Evolutionary conservation across 2,329 filamentous ascomycete species (phyloP).

Genomic region (Fonsecaea pedrosoi): DNA sequence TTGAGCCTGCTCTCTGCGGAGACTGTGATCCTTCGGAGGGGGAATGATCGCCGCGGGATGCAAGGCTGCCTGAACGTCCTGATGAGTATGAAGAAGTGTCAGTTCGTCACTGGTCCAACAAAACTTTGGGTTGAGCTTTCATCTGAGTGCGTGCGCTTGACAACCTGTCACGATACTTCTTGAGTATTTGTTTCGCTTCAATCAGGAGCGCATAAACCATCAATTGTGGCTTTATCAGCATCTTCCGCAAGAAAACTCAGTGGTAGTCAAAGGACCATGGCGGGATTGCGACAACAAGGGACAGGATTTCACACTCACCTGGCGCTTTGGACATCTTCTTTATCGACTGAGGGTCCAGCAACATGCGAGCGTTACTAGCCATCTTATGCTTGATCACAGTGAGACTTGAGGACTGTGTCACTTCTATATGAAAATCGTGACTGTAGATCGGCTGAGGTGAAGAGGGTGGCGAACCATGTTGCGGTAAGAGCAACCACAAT

Average conservation of each 20-base stretch:
- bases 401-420: neutral
- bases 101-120: neutral
- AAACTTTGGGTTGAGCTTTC: neutral
- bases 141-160: neutral
- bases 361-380: slow-evolving; percentile 51
- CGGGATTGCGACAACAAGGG: neutral
- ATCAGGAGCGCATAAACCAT: neutral
- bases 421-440: slow-evolving; percentile 9
- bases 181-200: neutral
- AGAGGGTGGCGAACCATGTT: slow-evolving; percentile 28
- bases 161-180: neutral
- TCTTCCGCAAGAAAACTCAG: neutral
- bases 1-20: neutral
- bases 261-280: neutral
- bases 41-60: neutral
- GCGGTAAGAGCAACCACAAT: neutral
- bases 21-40: slow-evolving; percentile 12
- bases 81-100: neutral
- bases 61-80: neutral
- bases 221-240: neutral
- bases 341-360: slow-evolving; percentile 53
- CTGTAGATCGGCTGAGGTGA: slow-evolving; percentile 14
- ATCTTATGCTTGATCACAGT: slow-evolving; percentile 25
- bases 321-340: slow-evolving; percentile 43
- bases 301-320: slow-evolving; percentile 20